Evolutionary conservation across 352 stramenopile genomes (phyloP).

Genomic region (Globisporangium camurandrum): DNA sequence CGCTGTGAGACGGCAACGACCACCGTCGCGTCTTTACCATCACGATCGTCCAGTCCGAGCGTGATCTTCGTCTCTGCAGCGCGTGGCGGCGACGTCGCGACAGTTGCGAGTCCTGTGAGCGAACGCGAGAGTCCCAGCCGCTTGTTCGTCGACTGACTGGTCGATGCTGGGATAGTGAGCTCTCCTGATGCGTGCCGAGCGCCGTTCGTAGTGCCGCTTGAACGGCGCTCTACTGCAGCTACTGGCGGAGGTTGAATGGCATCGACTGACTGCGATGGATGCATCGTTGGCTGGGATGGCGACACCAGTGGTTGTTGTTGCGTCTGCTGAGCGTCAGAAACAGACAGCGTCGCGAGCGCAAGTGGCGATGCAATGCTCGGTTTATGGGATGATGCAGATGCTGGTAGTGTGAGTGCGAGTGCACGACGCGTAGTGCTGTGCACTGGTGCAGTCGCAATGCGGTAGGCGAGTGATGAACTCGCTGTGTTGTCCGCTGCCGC

Average conservation of each 20-base stretch:
- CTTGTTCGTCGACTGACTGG: conserved; percentile 6
- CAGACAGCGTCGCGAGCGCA: background rate
- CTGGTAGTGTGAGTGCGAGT: conserved; percentile 5
- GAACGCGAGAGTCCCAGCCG: conserved; percentile 2
- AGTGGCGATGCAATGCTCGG: background rate
- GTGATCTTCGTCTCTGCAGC: conserved; percentile 58
- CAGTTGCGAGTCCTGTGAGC: background rate
- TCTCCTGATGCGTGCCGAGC: too few relatives aligned
- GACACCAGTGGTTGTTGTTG: background rate
- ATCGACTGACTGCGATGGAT: conserved; percentile 2
- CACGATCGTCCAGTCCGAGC: conserved; percentile 29
- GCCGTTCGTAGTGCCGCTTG: too few relatives aligned
- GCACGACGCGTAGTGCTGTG: conserved; percentile 4
- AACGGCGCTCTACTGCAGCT: too few relatives aligned
- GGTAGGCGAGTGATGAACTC: background rate
- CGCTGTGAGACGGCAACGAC: conserved; percentile 44
- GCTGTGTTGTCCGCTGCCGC: too few relatives aligned
- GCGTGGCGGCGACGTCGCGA: conserved; percentile 17
- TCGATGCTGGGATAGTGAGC: too few relatives aligned
- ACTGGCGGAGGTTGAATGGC: too few relatives aligned
- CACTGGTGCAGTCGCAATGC: conserved; percentile 9
- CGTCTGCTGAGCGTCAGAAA: background rate
- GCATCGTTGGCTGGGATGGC: background rate
- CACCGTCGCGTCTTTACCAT: conserved; percentile 17
- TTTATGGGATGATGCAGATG: background rate